Evolutionary conservation across 768 basidiomycete species (phyloP).

Genomic region (Tulasnella sp.): DNA sequence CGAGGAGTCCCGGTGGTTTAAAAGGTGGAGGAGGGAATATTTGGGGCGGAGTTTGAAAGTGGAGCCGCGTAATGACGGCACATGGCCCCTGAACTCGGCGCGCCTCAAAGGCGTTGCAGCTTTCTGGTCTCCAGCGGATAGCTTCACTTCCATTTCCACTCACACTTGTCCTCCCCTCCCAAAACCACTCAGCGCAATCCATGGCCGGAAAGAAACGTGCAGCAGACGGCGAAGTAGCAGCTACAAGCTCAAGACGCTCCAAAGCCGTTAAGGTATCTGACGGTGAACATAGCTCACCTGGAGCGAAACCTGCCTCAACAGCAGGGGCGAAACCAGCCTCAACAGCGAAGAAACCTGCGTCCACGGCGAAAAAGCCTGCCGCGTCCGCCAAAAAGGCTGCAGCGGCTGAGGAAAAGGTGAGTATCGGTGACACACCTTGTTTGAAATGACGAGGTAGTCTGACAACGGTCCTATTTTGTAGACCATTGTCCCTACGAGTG

Average conservation of each 20-base stretch:
- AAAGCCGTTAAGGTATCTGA: slow-evolving; percentile 51
- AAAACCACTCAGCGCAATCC: background rate
- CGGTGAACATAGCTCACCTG: slow-evolving; percentile 16
- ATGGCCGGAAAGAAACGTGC: slow-evolving; percentile 20
- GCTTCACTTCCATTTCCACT: background rate
- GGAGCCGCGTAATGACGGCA: slow-evolving; percentile 11
- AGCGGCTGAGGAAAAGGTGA: slow-evolving; percentile 16
- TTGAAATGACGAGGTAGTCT: background rate
- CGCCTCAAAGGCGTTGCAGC: slow-evolving; percentile 15
- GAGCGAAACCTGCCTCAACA: too few relatives aligned
- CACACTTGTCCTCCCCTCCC: background rate
- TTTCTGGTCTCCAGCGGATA: background rate
- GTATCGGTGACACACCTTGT: background rate
- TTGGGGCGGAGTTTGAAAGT: slow-evolving; percentile 13
- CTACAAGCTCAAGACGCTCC: slow-evolving; percentile 44
- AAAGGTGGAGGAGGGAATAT: background rate
- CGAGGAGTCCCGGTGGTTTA: background rate
- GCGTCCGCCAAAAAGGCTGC: background rate
- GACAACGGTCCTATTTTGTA: slow-evolving; percentile 34
- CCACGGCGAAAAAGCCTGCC: background rate
- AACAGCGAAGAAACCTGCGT: slow-evolving; percentile 42
- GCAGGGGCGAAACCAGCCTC: slow-evolving; percentile 34
- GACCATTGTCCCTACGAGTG: slow-evolving; percentile 48
- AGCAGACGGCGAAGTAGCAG: slow-evolving; percentile 6
- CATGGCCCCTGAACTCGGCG: background rate